A percentile compares a stretch with the other conserved stretches of the same genome.
Conservation (phyloP, 805 yeast species). For the Cyberlindnera mycetangii region DNA sequence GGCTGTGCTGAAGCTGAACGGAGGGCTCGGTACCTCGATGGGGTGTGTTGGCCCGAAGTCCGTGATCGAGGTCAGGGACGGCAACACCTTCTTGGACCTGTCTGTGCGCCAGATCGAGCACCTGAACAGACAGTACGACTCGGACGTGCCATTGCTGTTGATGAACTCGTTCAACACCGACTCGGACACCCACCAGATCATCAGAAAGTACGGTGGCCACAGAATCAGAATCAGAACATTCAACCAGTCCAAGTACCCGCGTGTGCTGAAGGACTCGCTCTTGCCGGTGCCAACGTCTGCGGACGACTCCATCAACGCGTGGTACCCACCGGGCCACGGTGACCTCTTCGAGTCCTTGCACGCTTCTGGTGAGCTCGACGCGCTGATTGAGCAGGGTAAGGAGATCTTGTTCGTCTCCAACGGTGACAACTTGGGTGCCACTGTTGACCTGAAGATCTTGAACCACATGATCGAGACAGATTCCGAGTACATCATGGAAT, state of each 20-base stretch:
- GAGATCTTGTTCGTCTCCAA: slow-evolving; percentile 94
- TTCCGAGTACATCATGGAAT: slow-evolving; percentile 96
- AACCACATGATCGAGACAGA: slow-evolving; percentile 90
- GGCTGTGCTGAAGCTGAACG: slow-evolving; percentile 94
- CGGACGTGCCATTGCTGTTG: slow-evolving; percentile 92
- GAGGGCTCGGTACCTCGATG: slow-evolving; percentile 99
- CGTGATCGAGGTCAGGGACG: slow-evolving; percentile 97
- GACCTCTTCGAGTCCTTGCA: slow-evolving; percentile 90
- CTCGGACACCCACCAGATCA: slow-evolving; percentile 89
- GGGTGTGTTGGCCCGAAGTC: slow-evolving; percentile 99
- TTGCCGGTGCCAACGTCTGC: slow-evolving; percentile 85
- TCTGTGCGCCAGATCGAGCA: slow-evolving; percentile 96
- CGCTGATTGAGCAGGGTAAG: slow-evolving; percentile 86
- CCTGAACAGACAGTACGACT: slow-evolving; percentile 82
- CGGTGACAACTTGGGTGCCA: slow-evolving; percentile 98
- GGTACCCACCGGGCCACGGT: slow-evolving; percentile 99
- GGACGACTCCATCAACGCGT: slow-evolving; percentile 74
- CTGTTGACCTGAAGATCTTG: slow-evolving; percentile 87
- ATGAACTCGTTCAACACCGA: slow-evolving; percentile 99
- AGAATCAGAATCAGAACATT: slow-evolving; percentile 92
- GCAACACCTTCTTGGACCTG: slow-evolving; percentile 93
- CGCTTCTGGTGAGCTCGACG: slow-evolving; percentile 88
- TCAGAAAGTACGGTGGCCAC: slow-evolving; percentile 95
- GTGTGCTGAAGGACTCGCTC: slow-evolving; percentile 92
- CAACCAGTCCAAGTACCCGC: slow-evolving; percentile 97